Base-by-base conservation (phyloP, 495 filamentous ascomycete species). In the Aspergillus sclerotiicarbonarius region DNA sequence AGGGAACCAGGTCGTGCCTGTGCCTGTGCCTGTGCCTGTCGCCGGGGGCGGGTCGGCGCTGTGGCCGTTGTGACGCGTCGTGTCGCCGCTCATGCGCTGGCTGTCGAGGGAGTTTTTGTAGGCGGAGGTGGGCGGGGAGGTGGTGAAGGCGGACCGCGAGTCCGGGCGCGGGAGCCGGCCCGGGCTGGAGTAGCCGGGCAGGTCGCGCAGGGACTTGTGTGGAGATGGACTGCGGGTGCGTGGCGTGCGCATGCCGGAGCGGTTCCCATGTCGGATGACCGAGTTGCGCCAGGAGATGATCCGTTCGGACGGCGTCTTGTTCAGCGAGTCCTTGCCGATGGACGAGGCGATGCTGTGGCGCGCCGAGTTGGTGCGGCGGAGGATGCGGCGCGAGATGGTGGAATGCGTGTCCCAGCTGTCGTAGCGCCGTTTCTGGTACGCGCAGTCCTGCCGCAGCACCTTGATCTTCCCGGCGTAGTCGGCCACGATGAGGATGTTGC, bases 371-470 rank as follows among this genome's bases (percentile, higher is more conserved):
- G 86, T 86, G 21, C 92, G 83, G 9, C 84, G 81, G 4, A 94
- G 70, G 39, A 93, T 73, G 64, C 86, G 88, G 62, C 87, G 88
- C 16, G 88, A 90, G 66, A 97, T 88, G 0, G 85, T 87, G 19
- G 87, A 90, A n/a, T 82, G 79, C 0, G 84, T 84, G 41, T 81
- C 72, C 75, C 74, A 78, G 53, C 66, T 71, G 18, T 81, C 78
- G 58, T 65, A 76, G 6, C 76, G 76, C 20, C 84, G 81, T 63
- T 86, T 87, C 19, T 80, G 68, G 56, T 78, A 82, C 1, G 94
- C 94, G 64, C 93, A 98, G 71, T 96, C 92, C 70, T 96, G 92
- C 6, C 94, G 85, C 66, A 96, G 96, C 4, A 97, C 86, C 69
- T 96, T 96, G 71, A 99, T 95, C 41, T 83, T 81, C 52, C 94